Evolutionary conservation across 352 stramenopile genomes (phyloP).

Genomic region (Stramenopiles sp.): DNA sequence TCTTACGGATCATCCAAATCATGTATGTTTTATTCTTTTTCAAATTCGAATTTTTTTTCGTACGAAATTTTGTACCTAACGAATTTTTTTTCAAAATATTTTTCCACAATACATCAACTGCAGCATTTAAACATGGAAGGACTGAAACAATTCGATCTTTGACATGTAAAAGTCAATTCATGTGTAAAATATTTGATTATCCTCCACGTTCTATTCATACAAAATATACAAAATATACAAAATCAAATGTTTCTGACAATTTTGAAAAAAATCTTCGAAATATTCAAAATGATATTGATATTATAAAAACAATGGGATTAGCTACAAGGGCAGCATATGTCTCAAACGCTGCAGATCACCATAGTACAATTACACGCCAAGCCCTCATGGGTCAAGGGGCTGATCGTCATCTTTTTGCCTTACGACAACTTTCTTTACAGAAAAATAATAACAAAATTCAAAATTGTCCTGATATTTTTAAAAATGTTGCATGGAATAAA

Average conservation of each 20-base stretch:
- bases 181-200: constrained; percentile 30
- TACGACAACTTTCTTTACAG: too few relatives aligned
- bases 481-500: constrained; percentile 27
- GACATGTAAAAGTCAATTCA: constrained; percentile 34
- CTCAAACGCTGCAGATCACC: constrained; percentile 12
- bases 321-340: not conserved
- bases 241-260: constrained; percentile 3
- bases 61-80: too few relatives aligned
- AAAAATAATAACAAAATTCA: constrained; percentile 27
- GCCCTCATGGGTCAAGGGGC: constrained; percentile 47
- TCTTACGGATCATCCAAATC: too few relatives aligned
- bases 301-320: constrained; percentile 5
- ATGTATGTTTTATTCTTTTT: too few relatives aligned
- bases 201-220: constrained; percentile 12
- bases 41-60: too few relatives aligned
- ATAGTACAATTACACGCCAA: constrained; percentile 46
- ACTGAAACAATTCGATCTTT: constrained; percentile 47
- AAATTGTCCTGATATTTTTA: constrained; percentile 29
- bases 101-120: too few relatives aligned
- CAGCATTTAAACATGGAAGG: constrained; percentile 48
- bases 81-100: too few relatives aligned
- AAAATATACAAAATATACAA: constrained; percentile 3
- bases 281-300: constrained; percentile 3
- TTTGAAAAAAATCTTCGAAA: too few relatives aligned
- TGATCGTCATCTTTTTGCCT: constrained; percentile 38